phyloP scores from a whole-genome alignment of 805 yeast species.

The Candida hispaniensis region DNA sequence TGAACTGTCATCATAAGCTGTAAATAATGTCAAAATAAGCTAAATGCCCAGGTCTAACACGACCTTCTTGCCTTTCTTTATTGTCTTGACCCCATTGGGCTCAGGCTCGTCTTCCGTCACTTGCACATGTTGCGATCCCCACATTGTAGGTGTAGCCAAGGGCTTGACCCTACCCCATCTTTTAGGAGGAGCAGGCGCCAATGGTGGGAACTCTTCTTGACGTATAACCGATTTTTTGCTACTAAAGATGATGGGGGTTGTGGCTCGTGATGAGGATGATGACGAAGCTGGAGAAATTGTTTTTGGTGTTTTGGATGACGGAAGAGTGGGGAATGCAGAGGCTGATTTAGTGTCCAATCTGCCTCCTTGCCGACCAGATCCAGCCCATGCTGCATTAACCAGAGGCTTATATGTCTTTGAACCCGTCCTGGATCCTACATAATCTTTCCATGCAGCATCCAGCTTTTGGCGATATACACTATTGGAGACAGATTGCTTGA shows the following conservation, averaged over 20 bases:
- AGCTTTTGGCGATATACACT: slow-evolving; percentile 7
- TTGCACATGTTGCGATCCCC: slow-evolving; percentile 6
- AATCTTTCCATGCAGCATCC: slow-evolving; percentile 13
- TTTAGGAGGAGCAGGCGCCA: slow-evolving; percentile 11
- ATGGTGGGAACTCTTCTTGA: slow-evolving; percentile 18
- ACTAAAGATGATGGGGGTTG: slow-evolving; percentile 8
- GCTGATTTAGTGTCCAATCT: slow-evolving; percentile 6
- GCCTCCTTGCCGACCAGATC: slow-evolving; percentile 2
- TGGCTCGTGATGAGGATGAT: slow-evolving; percentile 5
- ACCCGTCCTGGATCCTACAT: slow-evolving; percentile 13
- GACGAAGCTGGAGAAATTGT: slow-evolving; percentile 8
- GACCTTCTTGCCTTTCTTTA: slow-evolving; percentile 14
- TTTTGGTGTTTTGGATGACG: too few relatives aligned
- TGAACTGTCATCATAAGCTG: too few relatives aligned
- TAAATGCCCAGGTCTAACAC: slow-evolving; percentile 11
- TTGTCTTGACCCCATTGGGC: slow-evolving; percentile 12
- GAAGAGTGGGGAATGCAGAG: slow-evolving; percentile 12
- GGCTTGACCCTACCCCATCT: slow-evolving; percentile 15
- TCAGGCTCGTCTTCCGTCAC: slow-evolving; percentile 11
- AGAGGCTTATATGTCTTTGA: slow-evolving; percentile 13
- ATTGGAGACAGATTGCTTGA: slow-evolving; percentile 15
- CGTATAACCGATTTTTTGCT: slow-evolving; percentile 16
- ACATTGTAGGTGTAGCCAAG: slow-evolving; percentile 7
- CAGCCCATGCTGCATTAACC: slow-evolving; percentile 14
- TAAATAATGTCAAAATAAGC: slow-evolving; percentile 2